phyloP scores from a whole-genome alignment of 306 rosid genomes.

The Medicago ruthenica region DNA sequence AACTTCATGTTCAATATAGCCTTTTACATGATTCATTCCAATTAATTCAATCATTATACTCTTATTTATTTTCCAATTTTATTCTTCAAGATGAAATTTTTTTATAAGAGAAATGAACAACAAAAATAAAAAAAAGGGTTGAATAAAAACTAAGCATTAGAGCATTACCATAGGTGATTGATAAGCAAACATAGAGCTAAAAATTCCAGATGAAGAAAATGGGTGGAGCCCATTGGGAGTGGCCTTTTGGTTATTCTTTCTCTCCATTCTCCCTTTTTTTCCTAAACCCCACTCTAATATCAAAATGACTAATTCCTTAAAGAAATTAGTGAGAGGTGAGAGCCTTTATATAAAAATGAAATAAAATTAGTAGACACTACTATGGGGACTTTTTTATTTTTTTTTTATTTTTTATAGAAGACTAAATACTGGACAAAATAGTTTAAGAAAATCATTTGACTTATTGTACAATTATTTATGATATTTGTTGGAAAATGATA shows the following conservation, averaged over 20 bases:
- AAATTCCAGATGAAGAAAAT: neutral
- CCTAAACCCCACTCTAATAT: neutral
- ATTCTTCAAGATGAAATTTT: too few relatives aligned
- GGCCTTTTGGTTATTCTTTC: neutral
- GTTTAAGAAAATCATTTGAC: too few relatives aligned
- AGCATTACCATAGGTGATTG: neutral
- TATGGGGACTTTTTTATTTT: too few relatives aligned
- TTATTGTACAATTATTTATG: too few relatives aligned
- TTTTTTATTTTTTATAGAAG: too few relatives aligned
- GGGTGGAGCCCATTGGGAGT: neutral
- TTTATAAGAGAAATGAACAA: neutral
- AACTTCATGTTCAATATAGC: neutral
- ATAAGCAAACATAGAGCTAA: neutral
- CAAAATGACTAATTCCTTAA: neutral
- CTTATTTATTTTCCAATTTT: too few relatives aligned
- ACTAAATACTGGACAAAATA: too few relatives aligned
- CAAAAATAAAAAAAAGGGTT: neutral
- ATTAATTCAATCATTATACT: neutral
- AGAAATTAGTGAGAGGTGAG: neutral
- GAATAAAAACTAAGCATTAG: neutral
- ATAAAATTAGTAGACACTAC: too few relatives aligned
- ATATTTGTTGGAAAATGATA: too few relatives aligned
- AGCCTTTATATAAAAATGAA: neutral
- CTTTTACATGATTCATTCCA: neutral
- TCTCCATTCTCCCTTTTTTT: neutral